Percentiles rank a stretch among this genome's conserved stretches.
Evolutionary conservation across 257 asterid genomes (phyloP).

Genomic region (Nicotiana obtusifolia): DNA sequence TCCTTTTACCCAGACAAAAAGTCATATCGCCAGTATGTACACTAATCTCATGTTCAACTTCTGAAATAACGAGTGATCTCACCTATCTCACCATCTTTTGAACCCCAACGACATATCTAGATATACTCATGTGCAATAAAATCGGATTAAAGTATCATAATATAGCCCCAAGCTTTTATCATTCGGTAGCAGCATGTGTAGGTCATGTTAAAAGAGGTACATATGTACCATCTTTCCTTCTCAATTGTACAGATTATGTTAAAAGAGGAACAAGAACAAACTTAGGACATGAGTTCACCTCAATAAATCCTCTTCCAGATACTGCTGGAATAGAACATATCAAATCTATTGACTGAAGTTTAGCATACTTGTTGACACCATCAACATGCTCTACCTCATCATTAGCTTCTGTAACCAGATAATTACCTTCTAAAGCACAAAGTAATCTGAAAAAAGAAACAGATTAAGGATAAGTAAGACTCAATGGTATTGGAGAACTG

Average conservation of each 20-base stretch:
- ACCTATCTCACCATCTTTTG: background rate
- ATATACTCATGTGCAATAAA: background rate
- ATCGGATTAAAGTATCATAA: background rate
- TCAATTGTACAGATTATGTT: background rate
- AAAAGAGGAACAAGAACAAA: background rate
- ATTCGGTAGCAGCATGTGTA: background rate
- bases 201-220: background rate
- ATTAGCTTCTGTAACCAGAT: slow-evolving; percentile 25
- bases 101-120: background rate
- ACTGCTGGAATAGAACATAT: slow-evolving; percentile 48
- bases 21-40: background rate
- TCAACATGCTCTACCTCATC: slow-evolving; percentile 15
- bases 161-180: background rate
- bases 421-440: slow-evolving; percentile 40
- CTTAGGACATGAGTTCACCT: slow-evolving; percentile 30
- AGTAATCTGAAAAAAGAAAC: slow-evolving; percentile 26
- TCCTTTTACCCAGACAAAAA: too few relatives aligned
- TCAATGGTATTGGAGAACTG: background rate
- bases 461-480: background rate
- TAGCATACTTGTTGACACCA: slow-evolving; percentile 18
- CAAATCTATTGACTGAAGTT: slow-evolving; percentile 33
- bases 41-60: background rate
- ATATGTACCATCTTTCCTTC: background rate
- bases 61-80: background rate
- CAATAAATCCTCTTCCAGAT: slow-evolving; percentile 70